These are phyloP conservation scores for Quercus rubra DNA, from an alignment of 306 rosid genomes.

Conservation along the genomic window DNA sequence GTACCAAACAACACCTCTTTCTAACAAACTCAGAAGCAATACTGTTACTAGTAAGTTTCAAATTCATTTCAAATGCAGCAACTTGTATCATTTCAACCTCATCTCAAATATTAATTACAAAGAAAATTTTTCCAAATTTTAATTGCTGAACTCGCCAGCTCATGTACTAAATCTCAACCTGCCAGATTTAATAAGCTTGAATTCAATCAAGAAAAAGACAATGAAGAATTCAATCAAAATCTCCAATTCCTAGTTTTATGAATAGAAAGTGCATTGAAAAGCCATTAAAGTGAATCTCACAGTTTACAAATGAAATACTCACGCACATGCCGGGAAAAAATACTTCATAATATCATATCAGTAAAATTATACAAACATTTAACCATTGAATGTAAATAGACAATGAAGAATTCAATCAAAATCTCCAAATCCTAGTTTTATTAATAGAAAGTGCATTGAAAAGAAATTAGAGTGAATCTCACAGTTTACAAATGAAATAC, in stretches of 20 bases:
- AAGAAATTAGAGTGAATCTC: background rate
- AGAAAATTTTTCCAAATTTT: background rate
- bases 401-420: background rate
- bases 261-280: background rate
- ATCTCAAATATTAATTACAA: background rate
- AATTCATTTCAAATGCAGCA: no score
- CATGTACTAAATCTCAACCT: background rate
- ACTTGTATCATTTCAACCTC: no score
- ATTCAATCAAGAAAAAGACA: background rate
- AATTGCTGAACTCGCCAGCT: background rate
- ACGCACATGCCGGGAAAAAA: no score
- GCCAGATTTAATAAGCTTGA: background rate
- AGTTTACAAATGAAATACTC: background rate
- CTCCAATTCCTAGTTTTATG: background rate
- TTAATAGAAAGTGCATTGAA: background rate
- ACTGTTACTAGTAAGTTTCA: no score
- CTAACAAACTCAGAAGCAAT: no score
- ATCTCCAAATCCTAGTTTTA: background rate
- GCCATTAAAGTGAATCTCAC: background rate
- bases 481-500: background rate
- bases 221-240: background rate
- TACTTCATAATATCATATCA: no score
- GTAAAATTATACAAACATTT: no score
- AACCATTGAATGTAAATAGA: background rate
- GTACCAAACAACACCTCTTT: no score